These are phyloP conservation scores for Gaeumannomyces sp. DNA, from an alignment of 2,329 filamentous ascomycete species.

Conservation along the genomic window DNA sequence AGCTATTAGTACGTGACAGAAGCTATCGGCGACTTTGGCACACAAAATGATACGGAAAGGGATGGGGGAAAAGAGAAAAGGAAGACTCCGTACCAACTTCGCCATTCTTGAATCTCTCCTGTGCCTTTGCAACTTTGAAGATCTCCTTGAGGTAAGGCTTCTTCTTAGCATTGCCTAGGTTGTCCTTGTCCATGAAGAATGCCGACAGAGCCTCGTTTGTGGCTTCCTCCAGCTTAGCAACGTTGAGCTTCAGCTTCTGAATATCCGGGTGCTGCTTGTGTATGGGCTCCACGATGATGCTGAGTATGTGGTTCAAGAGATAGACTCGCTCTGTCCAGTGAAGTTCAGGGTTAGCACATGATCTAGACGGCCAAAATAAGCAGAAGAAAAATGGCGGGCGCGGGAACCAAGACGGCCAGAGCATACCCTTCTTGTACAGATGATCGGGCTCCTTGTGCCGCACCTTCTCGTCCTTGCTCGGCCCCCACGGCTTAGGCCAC, in stretches of 20 bases:
- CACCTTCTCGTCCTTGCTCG: slow-evolving; percentile 46
- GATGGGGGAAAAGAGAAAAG: not conserved
- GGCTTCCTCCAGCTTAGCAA: slow-evolving; percentile 51
- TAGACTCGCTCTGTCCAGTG: slow-evolving; percentile 46
- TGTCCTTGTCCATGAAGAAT: slow-evolving; percentile 53
- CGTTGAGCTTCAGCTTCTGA: slow-evolving; percentile 45
- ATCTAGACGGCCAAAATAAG: not conserved
- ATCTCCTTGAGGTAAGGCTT: slow-evolving; percentile 51
- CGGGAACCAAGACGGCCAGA: too few relatives aligned
- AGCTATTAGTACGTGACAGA: not conserved
- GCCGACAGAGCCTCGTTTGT: slow-evolving; percentile 51
- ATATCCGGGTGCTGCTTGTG: slow-evolving; percentile 45
- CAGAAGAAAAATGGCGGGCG: slow-evolving; percentile 11
- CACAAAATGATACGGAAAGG: too few relatives aligned
- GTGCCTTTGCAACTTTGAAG: slow-evolving; percentile 51
- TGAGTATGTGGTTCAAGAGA: slow-evolving; percentile 54
- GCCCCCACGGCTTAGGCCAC: slow-evolving; percentile 56
- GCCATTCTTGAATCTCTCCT: slow-evolving; percentile 49
- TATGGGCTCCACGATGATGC: slow-evolving; percentile 46
- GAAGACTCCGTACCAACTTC: slow-evolving; percentile 45
- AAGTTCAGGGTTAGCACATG: not conserved
- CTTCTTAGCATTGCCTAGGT: slow-evolving; percentile 47
- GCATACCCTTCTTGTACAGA: slow-evolving; percentile 58
- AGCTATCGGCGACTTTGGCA: not conserved
- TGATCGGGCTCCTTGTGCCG: slow-evolving; percentile 71